phyloP scores from a whole-genome alignment of 225 moss, liverwort and hornwort genomes.

The Pleurozium schreberi region DNA sequence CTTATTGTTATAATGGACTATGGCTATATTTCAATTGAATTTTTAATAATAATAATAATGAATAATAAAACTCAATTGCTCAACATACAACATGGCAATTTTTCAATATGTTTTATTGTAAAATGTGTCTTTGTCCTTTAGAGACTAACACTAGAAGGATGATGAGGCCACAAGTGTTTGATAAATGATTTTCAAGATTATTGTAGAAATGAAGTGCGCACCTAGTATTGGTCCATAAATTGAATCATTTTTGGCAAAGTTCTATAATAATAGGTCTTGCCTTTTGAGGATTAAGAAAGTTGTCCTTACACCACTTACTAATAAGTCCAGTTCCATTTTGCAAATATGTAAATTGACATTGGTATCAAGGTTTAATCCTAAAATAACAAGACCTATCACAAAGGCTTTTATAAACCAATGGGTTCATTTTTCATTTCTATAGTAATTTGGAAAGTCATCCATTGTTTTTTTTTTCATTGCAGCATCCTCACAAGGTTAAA shows the following conservation, averaged over 20 bases:
- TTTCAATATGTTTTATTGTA: background rate
- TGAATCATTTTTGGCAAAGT: background rate
- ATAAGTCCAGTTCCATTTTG: fast-evolving
- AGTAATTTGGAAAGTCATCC: background rate
- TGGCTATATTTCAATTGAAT: background rate
- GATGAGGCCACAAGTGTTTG: background rate
- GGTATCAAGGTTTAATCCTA: background rate
- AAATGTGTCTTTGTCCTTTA: background rate
- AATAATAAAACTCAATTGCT: background rate
- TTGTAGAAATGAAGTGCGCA: background rate
- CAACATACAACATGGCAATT: background rate
- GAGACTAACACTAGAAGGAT: fast-evolving
- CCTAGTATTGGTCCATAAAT: background rate
- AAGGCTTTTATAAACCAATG: background rate
- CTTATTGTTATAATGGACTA: background rate
- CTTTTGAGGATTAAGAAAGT: background rate
- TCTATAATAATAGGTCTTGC: background rate
- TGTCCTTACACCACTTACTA: background rate
- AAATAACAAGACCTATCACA: fast-evolving
- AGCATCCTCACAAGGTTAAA: background rate
- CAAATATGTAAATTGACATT: background rate
- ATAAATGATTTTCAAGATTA: background rate
- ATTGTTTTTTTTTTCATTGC: too few species aligned
- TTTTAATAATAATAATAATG: too few species aligned
- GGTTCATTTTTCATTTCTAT: background rate